Evolutionary conservation across 2,329 filamentous ascomycete genomes (phyloP).

Genomic region (Aspergillus jensenii): DNA sequence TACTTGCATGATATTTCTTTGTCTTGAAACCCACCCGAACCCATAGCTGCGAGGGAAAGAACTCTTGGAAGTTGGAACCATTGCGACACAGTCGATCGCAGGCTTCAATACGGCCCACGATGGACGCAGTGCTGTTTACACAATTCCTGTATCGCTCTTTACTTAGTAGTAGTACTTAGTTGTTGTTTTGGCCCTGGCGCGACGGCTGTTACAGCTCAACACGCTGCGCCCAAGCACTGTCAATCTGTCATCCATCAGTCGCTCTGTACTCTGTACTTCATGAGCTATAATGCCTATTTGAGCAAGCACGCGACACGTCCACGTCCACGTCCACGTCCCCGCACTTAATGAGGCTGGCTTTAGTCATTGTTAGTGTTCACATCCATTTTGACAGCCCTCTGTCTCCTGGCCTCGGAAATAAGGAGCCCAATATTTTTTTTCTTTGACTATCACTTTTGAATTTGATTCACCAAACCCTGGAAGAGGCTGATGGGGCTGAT

Average conservation of each 20-base stretch:
- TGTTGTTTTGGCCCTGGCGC: too few species aligned
- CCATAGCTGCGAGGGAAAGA: too few species aligned
- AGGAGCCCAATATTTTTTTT: too few species aligned
- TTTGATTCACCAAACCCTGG: background rate
- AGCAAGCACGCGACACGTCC: background rate
- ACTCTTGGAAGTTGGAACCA: background rate
- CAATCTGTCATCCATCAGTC: too few species aligned
- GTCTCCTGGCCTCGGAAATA: too few species aligned
- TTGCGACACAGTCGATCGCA: background rate
- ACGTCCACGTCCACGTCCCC: background rate
- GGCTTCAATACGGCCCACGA: background rate
- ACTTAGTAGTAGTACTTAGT: too few species aligned
- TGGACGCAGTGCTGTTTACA: background rate
- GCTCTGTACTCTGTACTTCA: background rate
- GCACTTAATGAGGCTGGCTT: background rate
- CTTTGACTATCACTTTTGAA: background rate
- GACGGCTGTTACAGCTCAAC: background rate
- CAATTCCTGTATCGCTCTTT: background rate
- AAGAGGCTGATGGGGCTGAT: slow-evolving; percentile 19
- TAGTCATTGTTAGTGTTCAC: too few species aligned
- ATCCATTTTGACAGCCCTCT: too few species aligned
- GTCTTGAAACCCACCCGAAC: background rate
- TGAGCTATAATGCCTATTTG: background rate
- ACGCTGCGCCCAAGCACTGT: background rate
- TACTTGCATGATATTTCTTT: background rate